These are phyloP conservation scores for Leptographium lundbergii DNA, from an alignment of 2,329 filamentous ascomycete genomes.

Conservation along the genomic window DNA sequence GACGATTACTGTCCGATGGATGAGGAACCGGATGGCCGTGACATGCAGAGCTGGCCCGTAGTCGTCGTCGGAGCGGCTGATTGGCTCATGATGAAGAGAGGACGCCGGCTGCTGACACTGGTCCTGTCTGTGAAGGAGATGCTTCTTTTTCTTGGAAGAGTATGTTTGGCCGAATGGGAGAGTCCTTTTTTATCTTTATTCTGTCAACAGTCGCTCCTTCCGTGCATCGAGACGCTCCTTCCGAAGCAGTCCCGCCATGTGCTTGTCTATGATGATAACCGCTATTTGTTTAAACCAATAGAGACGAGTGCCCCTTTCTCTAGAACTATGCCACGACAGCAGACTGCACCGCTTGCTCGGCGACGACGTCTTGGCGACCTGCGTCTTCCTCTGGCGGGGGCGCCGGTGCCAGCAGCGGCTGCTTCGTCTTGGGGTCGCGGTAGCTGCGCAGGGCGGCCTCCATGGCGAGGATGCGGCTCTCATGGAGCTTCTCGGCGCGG, in stretches of 20 bases:
- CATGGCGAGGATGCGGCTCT: constrained; percentile 34
- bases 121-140: no score
- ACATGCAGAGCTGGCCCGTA: no score
- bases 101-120: no score
- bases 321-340: not conserved
- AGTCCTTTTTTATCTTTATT: not conserved
- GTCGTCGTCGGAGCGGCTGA: no score
- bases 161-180: no score
- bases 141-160: no score
- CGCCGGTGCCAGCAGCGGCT: constrained; percentile 32
- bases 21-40: not conserved
- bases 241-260: not conserved
- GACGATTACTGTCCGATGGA: not conserved
- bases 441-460: constrained; percentile 39
- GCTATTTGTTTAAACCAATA: no score
- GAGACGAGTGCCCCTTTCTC: no score
- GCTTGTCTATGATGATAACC: not conserved
- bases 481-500: constrained; percentile 31
- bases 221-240: not conserved
- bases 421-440: constrained; percentile 44
- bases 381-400: constrained; percentile 5
- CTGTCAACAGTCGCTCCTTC: not conserved
- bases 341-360: not conserved
- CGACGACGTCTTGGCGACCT: not conserved
- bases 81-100: no score